Percentiles rank a stretch among this genome's conserved stretches.
These are phyloP conservation scores for Mortierella sp. DNA, from an alignment of 371 early-diverging fungal genomes.

Conservation along the genomic window DNA sequence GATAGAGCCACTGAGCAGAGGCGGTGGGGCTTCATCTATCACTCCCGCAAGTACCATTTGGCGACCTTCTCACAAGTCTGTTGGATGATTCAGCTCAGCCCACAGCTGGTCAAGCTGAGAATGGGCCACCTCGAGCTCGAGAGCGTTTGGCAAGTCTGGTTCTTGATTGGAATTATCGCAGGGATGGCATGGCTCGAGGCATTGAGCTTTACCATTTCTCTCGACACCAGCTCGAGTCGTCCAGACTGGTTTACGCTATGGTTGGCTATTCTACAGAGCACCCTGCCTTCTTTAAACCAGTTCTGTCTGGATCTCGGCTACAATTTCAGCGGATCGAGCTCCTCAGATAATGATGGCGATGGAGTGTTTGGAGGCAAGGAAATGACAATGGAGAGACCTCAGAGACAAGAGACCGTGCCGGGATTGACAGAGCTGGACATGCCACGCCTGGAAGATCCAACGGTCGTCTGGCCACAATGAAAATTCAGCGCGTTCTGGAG, in stretches of 20 bases:
- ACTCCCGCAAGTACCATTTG: too few species aligned
- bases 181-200: not conserved
- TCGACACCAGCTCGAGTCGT: not conserved
- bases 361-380: not conserved
- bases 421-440: not conserved
- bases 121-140: not conserved
- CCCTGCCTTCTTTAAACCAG: not conserved
- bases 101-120: not conserved
- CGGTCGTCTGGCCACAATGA: not conserved
- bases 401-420: not conserved
- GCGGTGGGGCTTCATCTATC: too few species aligned
- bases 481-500: not conserved
- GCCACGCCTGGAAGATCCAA: not conserved
- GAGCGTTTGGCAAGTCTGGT: not conserved
- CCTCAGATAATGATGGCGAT: too few species aligned
- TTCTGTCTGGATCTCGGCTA: not conserved
- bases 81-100: not conserved
- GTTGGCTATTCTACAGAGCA: not conserved
- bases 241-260: not conserved
- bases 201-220: not conserved
- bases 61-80: not conserved
- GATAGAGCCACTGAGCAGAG: too few species aligned
- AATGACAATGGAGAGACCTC: not conserved
- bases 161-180: not conserved
- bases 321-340: too few species aligned